Evolutionary conservation across 169 alveolate species (phyloP), one percentile per base, ranked within the genome.

Genomic region (Amoebophrya sp.): DNA sequence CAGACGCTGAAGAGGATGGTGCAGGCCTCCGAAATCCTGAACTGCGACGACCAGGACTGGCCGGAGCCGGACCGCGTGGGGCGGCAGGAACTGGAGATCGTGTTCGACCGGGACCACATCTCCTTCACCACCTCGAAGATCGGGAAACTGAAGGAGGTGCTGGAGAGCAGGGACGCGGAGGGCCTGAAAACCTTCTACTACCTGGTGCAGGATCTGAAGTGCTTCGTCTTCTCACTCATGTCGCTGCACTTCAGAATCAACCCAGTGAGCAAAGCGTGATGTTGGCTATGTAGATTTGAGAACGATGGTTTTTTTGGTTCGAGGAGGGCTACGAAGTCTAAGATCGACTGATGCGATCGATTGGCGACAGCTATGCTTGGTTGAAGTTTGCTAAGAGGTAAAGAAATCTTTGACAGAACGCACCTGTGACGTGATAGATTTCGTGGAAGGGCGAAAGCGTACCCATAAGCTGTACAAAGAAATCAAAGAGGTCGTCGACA

Each of bases 1-100:
- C 90, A 69, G 45, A 95, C 92, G 87, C 92, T 95, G 45, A 69
- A 89, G 41, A 42, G 92, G 40, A 91, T 91, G 38, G 88, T 94
- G 26, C 92, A 89, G 89, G 95, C 92, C 40, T 89, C 93, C 29
- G 94, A 92, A 88, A 94, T 94, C 39, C 69, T 90, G 38, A 40
- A 40, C 91, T 91, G 89, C 1, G 48, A 43, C 31, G 90, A 97
- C 95, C 94, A 94, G 91, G 94, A 95, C 50, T 98, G 99, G 99
- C 99, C 99, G 0, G 95, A 93, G 13, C 99, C 99, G 0, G 99
- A 98, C 92, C 96, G 95, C 40, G 94, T 95, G n/a, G 99, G 99
- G 38, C 93, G 97, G 89, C 99, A 98, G 95, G 99, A 98, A 93
- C 94, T 98, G 91, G 99, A 98, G 95, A 96, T 98, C 29, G 94